Evolutionary conservation across 2,329 filamentous ascomycete species (phyloP), one percentile per base, ranked within the genome.

Genomic region (Penicillium sp.): DNA sequence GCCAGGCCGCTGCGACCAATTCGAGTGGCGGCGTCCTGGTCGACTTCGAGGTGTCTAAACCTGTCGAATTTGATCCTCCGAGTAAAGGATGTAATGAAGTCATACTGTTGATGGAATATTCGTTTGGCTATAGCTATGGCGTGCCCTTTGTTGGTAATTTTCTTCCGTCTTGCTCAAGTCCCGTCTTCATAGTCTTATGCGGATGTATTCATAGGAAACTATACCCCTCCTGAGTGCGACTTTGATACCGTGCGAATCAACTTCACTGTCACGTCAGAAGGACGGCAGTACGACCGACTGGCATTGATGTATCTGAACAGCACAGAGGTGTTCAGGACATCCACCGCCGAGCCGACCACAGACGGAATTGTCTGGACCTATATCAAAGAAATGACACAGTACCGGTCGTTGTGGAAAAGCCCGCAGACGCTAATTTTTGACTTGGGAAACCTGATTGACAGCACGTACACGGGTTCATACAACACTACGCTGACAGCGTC

Each of bases 241-340:
- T 94, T 93, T 75, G 88, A 91, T 66, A 81, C 84, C 33, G 86
- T 92, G 16, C 81, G 83, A 23, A 83, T 94, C 70, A 91, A 91
- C 66, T 82, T 94, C 62, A 92, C 88, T 0, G 86, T 89, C 14
- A 83, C 83, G 0, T 89, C 87, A 9, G 76, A 78, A 60, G 90
- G 90, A 1, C 80, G 83, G 3, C 90, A 95, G 64, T 92, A 83
- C 70, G 90, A 95, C 68, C 82, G 90, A 40, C 78, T 93, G 8
- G 90, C 84, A 3, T 71, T 87, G 30, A 86, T 94, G 80, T 94
- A 87, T 64, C 77, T 94, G 38, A 84, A 84, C 42, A 88, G 93
- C 68, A 84, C 83, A 9, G 90, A 95, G 68, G 80, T 95, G n/a
- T 94, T 88, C 78, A 80, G 90, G 23, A 92, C 89, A 1, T 91